A percentile compares a stretch with the other conserved stretches of the same genome.
These are phyloP conservation scores for Bipolaris zeicola DNA, from an alignment of 2,329 filamentous ascomycete genomes.

Conservation along the genomic window DNA sequence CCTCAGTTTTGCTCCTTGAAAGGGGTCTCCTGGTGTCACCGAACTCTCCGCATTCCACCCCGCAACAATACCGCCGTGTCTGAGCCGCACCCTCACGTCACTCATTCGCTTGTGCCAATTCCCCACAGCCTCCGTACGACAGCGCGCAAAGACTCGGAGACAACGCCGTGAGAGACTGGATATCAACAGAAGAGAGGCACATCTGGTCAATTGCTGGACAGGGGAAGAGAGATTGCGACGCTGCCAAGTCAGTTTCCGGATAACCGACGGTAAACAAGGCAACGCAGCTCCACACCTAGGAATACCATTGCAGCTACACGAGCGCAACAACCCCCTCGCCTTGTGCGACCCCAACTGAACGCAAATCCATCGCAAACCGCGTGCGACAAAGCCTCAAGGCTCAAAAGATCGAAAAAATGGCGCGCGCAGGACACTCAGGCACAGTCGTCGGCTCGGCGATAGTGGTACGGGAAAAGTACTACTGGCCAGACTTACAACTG, in stretches of 20 bases:
- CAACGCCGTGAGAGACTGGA: background rate
- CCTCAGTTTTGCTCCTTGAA: background rate
- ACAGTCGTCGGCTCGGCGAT: slow-evolving; percentile 48
- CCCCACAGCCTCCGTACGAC: slow-evolving; percentile 7
- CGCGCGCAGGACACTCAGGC: slow-evolving; percentile 39
- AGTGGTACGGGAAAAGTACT: slow-evolving; percentile 60
- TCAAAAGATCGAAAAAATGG: slow-evolving; percentile 35
- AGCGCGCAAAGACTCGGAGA: slow-evolving; percentile 1
- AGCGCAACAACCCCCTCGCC: background rate
- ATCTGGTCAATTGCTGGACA: background rate
- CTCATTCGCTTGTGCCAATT: slow-evolving; percentile 20
- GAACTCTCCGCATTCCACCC: slow-evolving; percentile 20
- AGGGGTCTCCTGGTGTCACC: slow-evolving; percentile 13
- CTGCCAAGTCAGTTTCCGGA: slow-evolving; percentile 20
- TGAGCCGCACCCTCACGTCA: slow-evolving; percentile 21
- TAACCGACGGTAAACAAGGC: slow-evolving; percentile 15
- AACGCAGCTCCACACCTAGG: background rate
- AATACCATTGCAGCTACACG: background rate
- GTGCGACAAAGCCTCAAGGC: slow-evolving; percentile 1
- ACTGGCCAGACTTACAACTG: slow-evolving; percentile 69
- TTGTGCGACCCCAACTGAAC: background rate
- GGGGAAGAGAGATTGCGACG: slow-evolving; percentile 7
- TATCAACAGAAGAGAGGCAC: background rate
- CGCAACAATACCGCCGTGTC: slow-evolving; percentile 16
- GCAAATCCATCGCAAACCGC: background rate